These are phyloP conservation scores for Fomes fomentarius DNA, from an alignment of 1,284 basidiomycete genomes.

Conservation along the genomic window DNA sequence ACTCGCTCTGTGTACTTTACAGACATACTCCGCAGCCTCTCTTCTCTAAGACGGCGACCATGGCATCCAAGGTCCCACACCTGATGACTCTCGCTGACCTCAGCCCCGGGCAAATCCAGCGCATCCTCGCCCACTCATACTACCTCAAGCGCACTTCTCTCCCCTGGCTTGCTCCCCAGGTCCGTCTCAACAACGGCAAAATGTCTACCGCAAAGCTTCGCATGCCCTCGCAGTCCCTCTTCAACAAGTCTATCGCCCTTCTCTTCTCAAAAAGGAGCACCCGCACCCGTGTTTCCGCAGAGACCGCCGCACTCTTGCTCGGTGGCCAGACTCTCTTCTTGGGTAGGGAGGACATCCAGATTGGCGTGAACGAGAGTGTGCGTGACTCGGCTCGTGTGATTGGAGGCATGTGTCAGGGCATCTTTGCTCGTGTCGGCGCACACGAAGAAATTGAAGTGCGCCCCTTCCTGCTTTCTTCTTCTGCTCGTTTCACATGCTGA, in stretches of 20 bases:
- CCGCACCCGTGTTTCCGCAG: slow-evolving; percentile 88
- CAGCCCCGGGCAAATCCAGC: slow-evolving; percentile 67
- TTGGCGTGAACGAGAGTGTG: slow-evolving; percentile 93
- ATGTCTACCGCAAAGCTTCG: slow-evolving; percentile 44
- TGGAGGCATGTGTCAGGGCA: slow-evolving; percentile 94
- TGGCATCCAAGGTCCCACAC: slow-evolving; percentile 52
- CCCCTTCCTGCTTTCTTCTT: background rate
- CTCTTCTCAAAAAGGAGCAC: slow-evolving; percentile 95
- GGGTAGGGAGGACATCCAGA: slow-evolving; percentile 90
- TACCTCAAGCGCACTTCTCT: slow-evolving; percentile 61
- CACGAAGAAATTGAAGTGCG: slow-evolving; percentile 92
- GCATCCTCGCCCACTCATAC: slow-evolving; percentile 63
- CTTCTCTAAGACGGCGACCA: background rate
- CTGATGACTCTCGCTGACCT: slow-evolving; percentile 88
- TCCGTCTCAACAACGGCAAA: slow-evolving; percentile 30
- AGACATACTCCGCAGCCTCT: too few species aligned
- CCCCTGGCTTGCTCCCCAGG: slow-evolving; percentile 59
- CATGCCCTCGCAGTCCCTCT: slow-evolving; percentile 71
- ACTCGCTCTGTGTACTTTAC: too few species aligned
- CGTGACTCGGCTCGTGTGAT: slow-evolving; percentile 89
- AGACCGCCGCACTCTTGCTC: slow-evolving; percentile 77
- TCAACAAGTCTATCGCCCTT: slow-evolving; percentile 84
- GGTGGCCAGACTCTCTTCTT: slow-evolving; percentile 94
- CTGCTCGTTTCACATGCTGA: background rate
- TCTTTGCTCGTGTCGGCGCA: slow-evolving; percentile 94